Conservation (phyloP, 257 asterid species). For the Leonotis leonurus region DNA sequence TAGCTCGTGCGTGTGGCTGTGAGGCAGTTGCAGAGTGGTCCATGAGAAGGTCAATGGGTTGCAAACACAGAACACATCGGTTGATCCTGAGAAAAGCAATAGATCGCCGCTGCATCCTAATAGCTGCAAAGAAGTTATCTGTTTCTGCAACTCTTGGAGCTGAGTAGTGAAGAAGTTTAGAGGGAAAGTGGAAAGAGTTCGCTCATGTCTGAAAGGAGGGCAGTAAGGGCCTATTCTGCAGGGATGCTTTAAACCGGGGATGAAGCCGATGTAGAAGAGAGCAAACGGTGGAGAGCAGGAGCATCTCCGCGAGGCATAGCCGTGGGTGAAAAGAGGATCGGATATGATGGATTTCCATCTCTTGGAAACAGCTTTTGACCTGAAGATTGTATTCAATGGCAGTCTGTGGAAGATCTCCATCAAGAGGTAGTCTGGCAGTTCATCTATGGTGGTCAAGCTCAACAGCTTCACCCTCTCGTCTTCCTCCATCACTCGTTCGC, state of each 20-base stretch:
- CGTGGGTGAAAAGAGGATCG: neutral
- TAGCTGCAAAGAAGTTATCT: neutral
- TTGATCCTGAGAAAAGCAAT: neutral
- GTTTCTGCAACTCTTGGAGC: neutral
- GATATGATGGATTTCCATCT: constrained; percentile 13
- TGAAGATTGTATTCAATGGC: constrained; percentile 8
- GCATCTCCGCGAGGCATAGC: neutral
- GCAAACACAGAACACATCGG: constrained; percentile 2
- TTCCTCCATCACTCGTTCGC: constrained; percentile 13
- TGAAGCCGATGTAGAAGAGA: constrained; percentile 11
- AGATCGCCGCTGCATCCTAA: constrained; percentile 13
- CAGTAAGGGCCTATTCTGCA: constrained; percentile 14
- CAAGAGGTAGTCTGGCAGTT: constrained; percentile 8
- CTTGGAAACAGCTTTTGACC: constrained; percentile 9
- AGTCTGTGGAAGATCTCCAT: constrained; percentile 9
- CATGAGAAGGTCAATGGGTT: constrained; percentile 17
- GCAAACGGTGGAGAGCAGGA: neutral
- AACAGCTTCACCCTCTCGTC: neutral
- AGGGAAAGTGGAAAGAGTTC: constrained; percentile 6
- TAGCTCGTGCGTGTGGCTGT: no score
- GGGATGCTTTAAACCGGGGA: neutral
- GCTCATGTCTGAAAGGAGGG: constrained; percentile 1
- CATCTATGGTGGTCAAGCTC: constrained; percentile 4
- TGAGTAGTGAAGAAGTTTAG: constrained; percentile 1
- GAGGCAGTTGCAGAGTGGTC: constrained; percentile 1